Evolutionary conservation across 2,329 filamentous ascomycete genomes (phyloP).

Genomic region (Paracoccidioides lutzii): DNA sequence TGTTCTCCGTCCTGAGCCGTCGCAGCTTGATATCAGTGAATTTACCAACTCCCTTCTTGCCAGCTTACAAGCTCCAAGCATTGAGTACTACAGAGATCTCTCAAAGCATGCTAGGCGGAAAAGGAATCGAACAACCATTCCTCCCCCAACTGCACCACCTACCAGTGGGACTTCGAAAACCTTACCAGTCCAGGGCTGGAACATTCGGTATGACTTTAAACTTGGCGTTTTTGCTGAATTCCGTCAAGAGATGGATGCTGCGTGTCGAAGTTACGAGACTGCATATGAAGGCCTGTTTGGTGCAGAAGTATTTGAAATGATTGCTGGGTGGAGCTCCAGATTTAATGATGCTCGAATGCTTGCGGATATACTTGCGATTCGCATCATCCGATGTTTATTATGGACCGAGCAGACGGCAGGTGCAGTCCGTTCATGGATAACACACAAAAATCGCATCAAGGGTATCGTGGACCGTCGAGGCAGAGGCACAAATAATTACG

Average conservation of each 20-base stretch:
- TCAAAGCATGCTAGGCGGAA: slow-evolving; percentile 88
- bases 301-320: slow-evolving; percentile 72
- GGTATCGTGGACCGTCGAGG: slow-evolving; percentile 72
- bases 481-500: slow-evolving; percentile 76
- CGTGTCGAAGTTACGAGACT: slow-evolving; percentile 71
- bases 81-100: slow-evolving; percentile 88
- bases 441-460: slow-evolving; percentile 59
- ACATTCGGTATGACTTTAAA: slow-evolving; percentile 90
- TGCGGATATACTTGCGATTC: slow-evolving; percentile 67
- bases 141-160: slow-evolving; percentile 69
- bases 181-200: slow-evolving; percentile 77
- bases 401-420: slow-evolving; percentile 68
- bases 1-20: slow-evolving; percentile 63
- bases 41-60: slow-evolving; percentile 62
- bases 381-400: slow-evolving; percentile 68
- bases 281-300: slow-evolving; percentile 76
- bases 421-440: slow-evolving; percentile 68
- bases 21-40: slow-evolving; percentile 55
- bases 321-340: slow-evolving; percentile 76
- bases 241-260: slow-evolving; percentile 79
- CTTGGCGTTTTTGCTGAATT: slow-evolving; percentile 83
- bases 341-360: slow-evolving; percentile 90
- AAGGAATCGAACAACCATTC: slow-evolving; percentile 62
- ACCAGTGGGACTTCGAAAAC: slow-evolving; percentile 75
- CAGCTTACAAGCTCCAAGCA: slow-evolving; percentile 57